A percentile compares a stretch with the other conserved stretches of the same genome.
Evolutionary conservation across 2,329 filamentous ascomycete species (phyloP).

Genomic region (Cryphonectria japonica): DNA sequence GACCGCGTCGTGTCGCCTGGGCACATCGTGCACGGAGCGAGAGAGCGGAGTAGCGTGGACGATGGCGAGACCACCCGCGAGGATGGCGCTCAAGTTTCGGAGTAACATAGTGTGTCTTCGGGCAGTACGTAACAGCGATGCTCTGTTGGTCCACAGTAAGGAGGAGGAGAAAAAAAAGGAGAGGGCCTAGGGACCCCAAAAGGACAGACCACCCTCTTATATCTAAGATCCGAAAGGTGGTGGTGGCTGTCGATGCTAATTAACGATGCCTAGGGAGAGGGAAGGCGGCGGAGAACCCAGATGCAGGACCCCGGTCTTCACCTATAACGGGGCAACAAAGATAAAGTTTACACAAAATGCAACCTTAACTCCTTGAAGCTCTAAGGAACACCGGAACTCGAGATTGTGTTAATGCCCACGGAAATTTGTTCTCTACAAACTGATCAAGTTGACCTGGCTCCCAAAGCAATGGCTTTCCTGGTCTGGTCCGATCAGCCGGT

Average conservation of each 20-base stretch:
- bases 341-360: neutral
- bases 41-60: constrained; percentile 16
- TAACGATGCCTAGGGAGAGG: neutral
- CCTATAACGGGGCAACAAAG: neutral
- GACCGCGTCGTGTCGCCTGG: constrained; percentile 14
- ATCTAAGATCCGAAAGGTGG: neutral
- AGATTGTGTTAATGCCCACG: neutral
- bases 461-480: neutral
- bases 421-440: no score
- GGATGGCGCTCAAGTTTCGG: constrained; percentile 16
- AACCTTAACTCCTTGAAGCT: neutral
- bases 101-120: constrained; percentile 8
- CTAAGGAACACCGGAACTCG: neutral
- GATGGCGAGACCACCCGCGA: constrained; percentile 16
- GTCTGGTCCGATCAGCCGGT: neutral
- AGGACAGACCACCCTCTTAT: neutral
- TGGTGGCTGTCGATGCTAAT: neutral
- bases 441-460: neutral
- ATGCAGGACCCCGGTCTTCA: neutral
- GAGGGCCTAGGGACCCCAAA: no score
- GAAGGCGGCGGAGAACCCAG: no score
- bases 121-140: neutral
- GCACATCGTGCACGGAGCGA: constrained; percentile 13
- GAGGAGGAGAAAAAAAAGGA: neutral
- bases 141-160: neutral